These are phyloP conservation scores for Brettanomyces anomalus DNA, from an alignment of 805 yeast genomes.

Conservation along the genomic window DNA sequence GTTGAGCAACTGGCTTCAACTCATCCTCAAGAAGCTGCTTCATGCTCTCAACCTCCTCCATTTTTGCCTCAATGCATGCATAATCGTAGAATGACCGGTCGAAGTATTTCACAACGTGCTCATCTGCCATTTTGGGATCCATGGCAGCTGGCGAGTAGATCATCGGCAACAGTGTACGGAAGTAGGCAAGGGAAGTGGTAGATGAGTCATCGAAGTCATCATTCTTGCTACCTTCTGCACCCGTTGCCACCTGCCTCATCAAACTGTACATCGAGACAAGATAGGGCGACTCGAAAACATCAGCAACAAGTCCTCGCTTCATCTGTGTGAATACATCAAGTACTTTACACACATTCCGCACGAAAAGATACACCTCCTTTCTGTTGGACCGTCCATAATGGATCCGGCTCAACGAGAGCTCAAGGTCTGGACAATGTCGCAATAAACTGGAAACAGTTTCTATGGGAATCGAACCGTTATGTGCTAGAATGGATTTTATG, in stretches of 20 bases:
- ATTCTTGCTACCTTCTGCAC: background rate
- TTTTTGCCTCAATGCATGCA: constrained; percentile 24
- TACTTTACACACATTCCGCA: constrained; percentile 37
- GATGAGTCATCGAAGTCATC: too few relatives aligned
- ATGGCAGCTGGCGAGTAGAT: constrained; percentile 46
- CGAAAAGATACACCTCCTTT: constrained; percentile 47
- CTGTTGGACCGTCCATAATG: constrained; percentile 52
- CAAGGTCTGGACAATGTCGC: constrained; percentile 41
- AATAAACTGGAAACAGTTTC: constrained; percentile 22
- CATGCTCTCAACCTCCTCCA: constrained; percentile 34
- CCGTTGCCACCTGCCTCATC: constrained; percentile 9
- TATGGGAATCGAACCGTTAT: constrained; percentile 29
- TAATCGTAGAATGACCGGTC: constrained; percentile 33
- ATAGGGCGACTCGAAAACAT: constrained; percentile 13
- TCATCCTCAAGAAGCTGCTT: constrained; percentile 44
- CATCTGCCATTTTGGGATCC: constrained; percentile 36
- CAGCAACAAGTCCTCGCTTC: constrained; percentile 8
- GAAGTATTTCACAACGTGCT: constrained; percentile 29
- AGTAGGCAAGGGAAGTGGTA: constrained; percentile 11
- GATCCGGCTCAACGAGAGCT: constrained; percentile 45
- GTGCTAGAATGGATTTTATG: constrained; percentile 36
- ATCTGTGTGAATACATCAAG: constrained; percentile 20
- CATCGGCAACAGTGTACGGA: constrained; percentile 34
- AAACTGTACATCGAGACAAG: constrained; percentile 15
- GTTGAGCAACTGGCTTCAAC: constrained; percentile 33